Evolutionary conservation across 805 yeast species (phyloP).

Genomic region (Blastobotrys muscicola): DNA sequence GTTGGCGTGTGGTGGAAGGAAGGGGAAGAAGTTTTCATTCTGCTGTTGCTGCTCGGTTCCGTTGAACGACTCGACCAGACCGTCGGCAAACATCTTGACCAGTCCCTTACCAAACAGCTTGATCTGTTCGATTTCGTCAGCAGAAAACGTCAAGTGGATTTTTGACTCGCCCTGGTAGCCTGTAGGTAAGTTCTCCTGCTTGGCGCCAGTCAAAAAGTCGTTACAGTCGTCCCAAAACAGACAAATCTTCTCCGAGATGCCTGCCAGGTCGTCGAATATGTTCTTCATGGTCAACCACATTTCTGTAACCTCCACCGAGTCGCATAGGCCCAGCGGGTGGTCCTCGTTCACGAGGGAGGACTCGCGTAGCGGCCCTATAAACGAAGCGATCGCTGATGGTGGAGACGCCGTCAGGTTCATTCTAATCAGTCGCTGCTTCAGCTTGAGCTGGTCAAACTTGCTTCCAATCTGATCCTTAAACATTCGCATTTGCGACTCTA

Average conservation of each 20-base stretch:
- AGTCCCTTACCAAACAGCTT: slow-evolving; percentile 32
- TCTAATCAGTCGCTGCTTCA: slow-evolving; percentile 16
- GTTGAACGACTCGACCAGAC: slow-evolving; percentile 21
- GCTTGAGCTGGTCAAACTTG: slow-evolving; percentile 30
- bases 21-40: slow-evolving; percentile 35
- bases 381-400: slow-evolving; percentile 22
- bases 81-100: slow-evolving; percentile 25
- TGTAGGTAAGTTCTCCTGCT: slow-evolving; percentile 33
- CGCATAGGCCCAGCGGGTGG: slow-evolving; percentile 26
- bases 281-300: slow-evolving; percentile 47
- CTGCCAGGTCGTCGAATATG: slow-evolving; percentile 34
- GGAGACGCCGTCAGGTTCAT: slow-evolving; percentile 18
- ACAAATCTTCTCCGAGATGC: slow-evolving; percentile 33
- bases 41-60: slow-evolving; percentile 1
- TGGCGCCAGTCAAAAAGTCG: slow-evolving; percentile 42
- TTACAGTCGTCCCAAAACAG: slow-evolving; percentile 48
- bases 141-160: slow-evolving; percentile 34
- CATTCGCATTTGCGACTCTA: slow-evolving; percentile 38
- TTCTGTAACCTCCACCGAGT: slow-evolving; percentile 46
- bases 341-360: neutral
- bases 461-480: slow-evolving; percentile 34
- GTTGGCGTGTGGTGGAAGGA: slow-evolving; percentile 57
- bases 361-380: slow-evolving; percentile 13
- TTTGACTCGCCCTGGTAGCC: slow-evolving; percentile 34
- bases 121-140: slow-evolving; percentile 35